A percentile compares a stretch with the other conserved stretches of the same genome.
Evolutionary conservation across 805 yeast species (phyloP).

Genomic region (Cyberlindnera veronae): DNA sequence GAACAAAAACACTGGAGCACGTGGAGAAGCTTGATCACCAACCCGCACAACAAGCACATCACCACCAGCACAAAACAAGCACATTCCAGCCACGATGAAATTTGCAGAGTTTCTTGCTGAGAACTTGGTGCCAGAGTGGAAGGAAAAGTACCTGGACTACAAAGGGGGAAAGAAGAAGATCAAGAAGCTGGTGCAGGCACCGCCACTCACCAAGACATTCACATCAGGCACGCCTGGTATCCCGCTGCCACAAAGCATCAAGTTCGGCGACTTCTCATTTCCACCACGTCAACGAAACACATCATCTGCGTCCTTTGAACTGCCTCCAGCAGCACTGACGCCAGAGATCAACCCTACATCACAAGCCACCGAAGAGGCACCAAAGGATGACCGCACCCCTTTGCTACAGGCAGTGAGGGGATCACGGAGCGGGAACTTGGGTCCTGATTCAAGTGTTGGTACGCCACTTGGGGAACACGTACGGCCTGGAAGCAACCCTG

Average conservation of each 20-base stretch:
- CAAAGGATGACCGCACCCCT: constrained; percentile 25
- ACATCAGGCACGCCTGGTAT: constrained; percentile 8
- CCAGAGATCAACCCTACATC: constrained; percentile 10
- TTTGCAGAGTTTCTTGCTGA: constrained; percentile 22
- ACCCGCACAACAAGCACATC: no score
- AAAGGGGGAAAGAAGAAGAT: constrained; percentile 37
- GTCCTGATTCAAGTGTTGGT: neutral
- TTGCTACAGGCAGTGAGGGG: constrained; percentile 11
- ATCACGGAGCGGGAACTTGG: neutral
- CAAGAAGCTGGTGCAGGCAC: constrained; percentile 24
- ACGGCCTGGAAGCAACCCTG: constrained; percentile 1
- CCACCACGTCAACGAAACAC: neutral
- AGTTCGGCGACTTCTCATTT: constrained; percentile 7
- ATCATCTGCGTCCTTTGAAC: constrained; percentile 10
- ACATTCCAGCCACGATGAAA: no score
- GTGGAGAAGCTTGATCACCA: neutral
- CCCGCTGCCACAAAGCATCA: constrained; percentile 1
- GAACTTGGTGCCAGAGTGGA: constrained; percentile 76
- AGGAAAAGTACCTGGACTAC: constrained; percentile 72
- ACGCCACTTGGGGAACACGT: neutral
- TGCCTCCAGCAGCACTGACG: constrained; percentile 25
- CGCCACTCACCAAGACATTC: constrained; percentile 6
- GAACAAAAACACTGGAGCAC: no score
- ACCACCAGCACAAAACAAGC: no score
- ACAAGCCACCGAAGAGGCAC: neutral